Percentiles rank a stretch among this genome's conserved stretches.
Conservation (phyloP, 2,329 filamentous ascomycete species). For the Periconia digitata region DNA sequence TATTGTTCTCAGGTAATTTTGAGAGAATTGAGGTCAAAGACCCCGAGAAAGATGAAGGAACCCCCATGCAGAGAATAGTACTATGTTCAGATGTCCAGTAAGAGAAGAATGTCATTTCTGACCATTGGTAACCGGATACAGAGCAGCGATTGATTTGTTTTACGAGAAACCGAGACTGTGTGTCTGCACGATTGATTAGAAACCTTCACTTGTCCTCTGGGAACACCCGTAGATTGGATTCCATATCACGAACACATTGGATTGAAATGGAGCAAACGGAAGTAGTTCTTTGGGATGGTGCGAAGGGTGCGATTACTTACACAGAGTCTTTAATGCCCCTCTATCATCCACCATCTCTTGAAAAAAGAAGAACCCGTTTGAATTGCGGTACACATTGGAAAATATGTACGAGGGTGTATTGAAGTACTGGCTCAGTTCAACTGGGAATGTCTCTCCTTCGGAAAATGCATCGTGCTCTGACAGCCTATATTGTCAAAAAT, state of each 20-base stretch:
- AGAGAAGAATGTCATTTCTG: slow-evolving; percentile 12
- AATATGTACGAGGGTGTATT: slow-evolving; percentile 12
- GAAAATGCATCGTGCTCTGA: not conserved
- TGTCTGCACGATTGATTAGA: slow-evolving; percentile 4
- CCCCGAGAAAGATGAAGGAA: not conserved
- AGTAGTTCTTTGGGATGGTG: too few species aligned
- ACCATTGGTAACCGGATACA: slow-evolving; percentile 7
- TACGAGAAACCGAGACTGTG: slow-evolving; percentile 17
- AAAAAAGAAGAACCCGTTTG: slow-evolving; percentile 19
- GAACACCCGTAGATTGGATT: too few species aligned
- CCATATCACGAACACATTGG: too few species aligned
- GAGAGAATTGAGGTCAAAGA: not conserved
- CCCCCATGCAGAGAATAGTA: slow-evolving; percentile 8
- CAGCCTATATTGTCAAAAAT: not conserved
- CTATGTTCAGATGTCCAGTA: slow-evolving; percentile 7
- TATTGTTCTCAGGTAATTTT: not conserved
- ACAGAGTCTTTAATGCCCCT: slow-evolving; percentile 4
- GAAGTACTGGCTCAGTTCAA: slow-evolving; percentile 12
- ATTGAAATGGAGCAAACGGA: too few species aligned
- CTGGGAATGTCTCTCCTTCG: not conserved
- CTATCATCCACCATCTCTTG: slow-evolving; percentile 3
- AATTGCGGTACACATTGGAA: slow-evolving; percentile 13
- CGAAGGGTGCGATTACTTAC: not conserved
- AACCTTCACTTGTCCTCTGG: not conserved
- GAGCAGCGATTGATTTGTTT: slow-evolving; percentile 3